Conservation (phyloP, 2,329 filamentous ascomycete genomes). For the Cyphellophora europaea region DNA sequence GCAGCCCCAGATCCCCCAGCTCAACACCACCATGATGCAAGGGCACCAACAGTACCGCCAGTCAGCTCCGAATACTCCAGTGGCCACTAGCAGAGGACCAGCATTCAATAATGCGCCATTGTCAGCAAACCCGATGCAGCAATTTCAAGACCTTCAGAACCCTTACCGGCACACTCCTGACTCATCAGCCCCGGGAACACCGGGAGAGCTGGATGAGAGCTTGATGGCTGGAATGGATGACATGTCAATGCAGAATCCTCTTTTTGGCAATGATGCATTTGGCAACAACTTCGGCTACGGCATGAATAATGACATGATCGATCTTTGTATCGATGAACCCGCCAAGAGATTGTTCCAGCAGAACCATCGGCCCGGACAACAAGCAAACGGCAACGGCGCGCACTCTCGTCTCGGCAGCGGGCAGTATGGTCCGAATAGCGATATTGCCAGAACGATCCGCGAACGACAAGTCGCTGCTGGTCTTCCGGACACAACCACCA, state of each 20-base stretch:
- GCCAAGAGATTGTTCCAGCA: slow-evolving; percentile 78
- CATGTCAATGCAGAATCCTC: slow-evolving; percentile 45
- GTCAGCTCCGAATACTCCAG: slow-evolving; percentile 79
- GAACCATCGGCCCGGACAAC: background rate
- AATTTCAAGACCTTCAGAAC: slow-evolving; percentile 44
- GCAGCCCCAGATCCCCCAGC: slow-evolving; percentile 50
- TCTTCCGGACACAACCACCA: slow-evolving; percentile 35
- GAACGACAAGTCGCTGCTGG: slow-evolving; percentile 56
- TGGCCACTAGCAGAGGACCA: slow-evolving; percentile 51
- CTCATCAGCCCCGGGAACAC: slow-evolving; percentile 60
- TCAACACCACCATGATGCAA: slow-evolving; percentile 72
- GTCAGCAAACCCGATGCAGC: slow-evolving; percentile 62
- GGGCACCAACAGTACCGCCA: slow-evolving; percentile 70
- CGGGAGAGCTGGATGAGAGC: slow-evolving; percentile 66
- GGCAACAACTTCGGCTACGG: slow-evolving; percentile 30
- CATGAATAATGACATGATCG: slow-evolving; percentile 45
- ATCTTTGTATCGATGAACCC: slow-evolving; percentile 76
- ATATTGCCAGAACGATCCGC: slow-evolving; percentile 57
- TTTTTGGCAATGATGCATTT: slow-evolving; percentile 29
- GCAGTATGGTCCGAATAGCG: slow-evolving; percentile 67
- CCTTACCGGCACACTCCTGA: slow-evolving; percentile 47
- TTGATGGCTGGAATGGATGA: slow-evolving; percentile 55
- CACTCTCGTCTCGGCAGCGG: slow-evolving; percentile 67
- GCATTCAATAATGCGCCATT: slow-evolving; percentile 80
- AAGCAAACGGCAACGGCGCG: slow-evolving; percentile 48